A percentile compares a stretch with the other conserved stretches of the same genome.
phyloP scores from a whole-genome alignment of 1,284 basidiomycete genomes.

The Microbotryum lychnidis-dioicae region DNA sequence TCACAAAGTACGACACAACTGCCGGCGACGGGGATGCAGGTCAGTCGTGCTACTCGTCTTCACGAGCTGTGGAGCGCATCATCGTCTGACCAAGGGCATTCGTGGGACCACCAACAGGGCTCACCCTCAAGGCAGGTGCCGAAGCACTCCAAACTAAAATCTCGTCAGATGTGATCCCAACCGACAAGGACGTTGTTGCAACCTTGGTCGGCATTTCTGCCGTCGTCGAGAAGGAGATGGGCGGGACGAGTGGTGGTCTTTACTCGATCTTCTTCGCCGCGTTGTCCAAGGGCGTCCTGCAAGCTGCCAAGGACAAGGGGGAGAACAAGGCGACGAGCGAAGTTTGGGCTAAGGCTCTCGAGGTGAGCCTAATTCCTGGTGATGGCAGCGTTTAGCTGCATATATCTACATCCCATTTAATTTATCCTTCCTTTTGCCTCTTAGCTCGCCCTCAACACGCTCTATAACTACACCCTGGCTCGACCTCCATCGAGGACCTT shows the following conservation, averaged over 20 bases:
- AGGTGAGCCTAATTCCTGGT: slow-evolving; percentile 20
- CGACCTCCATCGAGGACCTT: slow-evolving; percentile 83
- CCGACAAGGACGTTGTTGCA: slow-evolving; percentile 55
- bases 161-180: slow-evolving; percentile 10
- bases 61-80: not conserved
- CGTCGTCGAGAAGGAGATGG: slow-evolving; percentile 75
- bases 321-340: slow-evolving; percentile 45
- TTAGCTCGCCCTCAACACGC: slow-evolving; percentile 53
- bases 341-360: slow-evolving; percentile 58
- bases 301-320: slow-evolving; percentile 36
- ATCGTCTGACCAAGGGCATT: too few species aligned
- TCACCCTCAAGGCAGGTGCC: slow-evolving; percentile 69
- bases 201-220: slow-evolving; percentile 61
- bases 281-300: slow-evolving; percentile 65
- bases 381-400: not conserved
- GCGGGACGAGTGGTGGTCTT: slow-evolving; percentile 81
- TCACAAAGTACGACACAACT: slow-evolving; percentile 78
- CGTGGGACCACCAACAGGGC: slow-evolving; percentile 49
- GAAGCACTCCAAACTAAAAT: slow-evolving; percentile 48
- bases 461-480: slow-evolving; percentile 82
- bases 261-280: slow-evolving; percentile 86
- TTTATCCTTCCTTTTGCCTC: not conserved
- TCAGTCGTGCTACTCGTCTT: slow-evolving; percentile 21
- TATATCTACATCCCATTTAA: not conserved
- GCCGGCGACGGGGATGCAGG: slow-evolving; percentile 51